Percentiles rank a stretch among this genome's conserved stretches.
phyloP scores from a whole-genome alignment of 306 rosid genomes.

The Acacia confusa region DNA sequence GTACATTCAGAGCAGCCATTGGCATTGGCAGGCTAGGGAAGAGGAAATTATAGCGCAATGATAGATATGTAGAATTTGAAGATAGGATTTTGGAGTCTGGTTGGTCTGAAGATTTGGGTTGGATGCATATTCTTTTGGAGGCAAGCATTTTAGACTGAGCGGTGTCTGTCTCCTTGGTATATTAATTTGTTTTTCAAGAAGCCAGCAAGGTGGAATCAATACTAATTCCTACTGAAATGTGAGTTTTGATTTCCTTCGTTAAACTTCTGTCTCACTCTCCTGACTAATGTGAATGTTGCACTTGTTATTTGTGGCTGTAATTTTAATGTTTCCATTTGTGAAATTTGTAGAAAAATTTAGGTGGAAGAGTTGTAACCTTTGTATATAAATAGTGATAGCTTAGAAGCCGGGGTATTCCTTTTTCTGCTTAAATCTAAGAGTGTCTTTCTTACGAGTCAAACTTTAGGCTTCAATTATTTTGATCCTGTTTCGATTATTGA shows the following conservation, averaged over 20 bases:
- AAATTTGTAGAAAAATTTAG: conserved; percentile 48
- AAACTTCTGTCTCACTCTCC: conserved; percentile 40
- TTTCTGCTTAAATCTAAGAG: conserved; percentile 40
- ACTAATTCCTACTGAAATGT: conserved; percentile 49
- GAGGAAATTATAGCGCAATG: conserved; percentile 47
- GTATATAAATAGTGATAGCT: conserved; percentile 71
- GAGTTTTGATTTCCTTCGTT: conserved; percentile 39
- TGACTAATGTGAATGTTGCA: conserved; percentile 43
- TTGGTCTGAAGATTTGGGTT: conserved; percentile 53
- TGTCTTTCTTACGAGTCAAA: conserved; percentile 14
- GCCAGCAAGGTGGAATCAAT: conserved; percentile 43
- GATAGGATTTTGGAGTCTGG: conserved; percentile 56
- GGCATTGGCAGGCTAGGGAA: conserved; percentile 44
- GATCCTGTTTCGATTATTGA: conserved; percentile 1
- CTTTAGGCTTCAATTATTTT: not conserved
- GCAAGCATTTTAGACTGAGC: conserved; percentile 45
- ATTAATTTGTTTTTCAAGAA: conserved; percentile 57
- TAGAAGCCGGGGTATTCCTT: conserved; percentile 54
- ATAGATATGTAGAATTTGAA: conserved; percentile 57
- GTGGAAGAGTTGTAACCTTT: conserved; percentile 57
- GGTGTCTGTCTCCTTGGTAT: conserved; percentile 60
- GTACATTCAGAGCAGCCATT: conserved; percentile 34
- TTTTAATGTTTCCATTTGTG: conserved; percentile 49
- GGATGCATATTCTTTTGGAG: conserved; percentile 87
- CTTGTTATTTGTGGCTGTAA: conserved; percentile 43